Evolutionary conservation across 2,329 filamentous ascomycete genomes (phyloP), one percentile per base, ranked within the genome.

Genomic region (Diaporthe sp.): DNA sequence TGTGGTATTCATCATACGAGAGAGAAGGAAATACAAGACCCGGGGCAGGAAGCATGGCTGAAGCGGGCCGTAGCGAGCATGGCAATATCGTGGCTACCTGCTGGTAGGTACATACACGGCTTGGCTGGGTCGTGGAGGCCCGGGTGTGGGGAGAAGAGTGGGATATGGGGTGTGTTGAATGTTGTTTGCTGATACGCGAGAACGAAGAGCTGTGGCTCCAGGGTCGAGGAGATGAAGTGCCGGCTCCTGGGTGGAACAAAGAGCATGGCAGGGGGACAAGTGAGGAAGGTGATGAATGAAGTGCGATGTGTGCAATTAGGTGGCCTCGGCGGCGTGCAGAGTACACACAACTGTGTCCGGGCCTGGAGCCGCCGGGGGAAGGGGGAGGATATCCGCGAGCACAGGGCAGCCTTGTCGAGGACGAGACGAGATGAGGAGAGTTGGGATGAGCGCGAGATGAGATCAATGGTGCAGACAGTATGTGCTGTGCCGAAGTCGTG

Each of bases 371-470:
- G 37, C 39, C 39, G 59, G 61, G 61, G 42, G 28, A 65, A 15
- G 28, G 61, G 61, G 28, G 5, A 31, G 28, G 22, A 34, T 22
- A 51, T 25, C 44, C 62, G 44, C 44, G 42, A 34, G 62, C 62
- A 67, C 62, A 51, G 62, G 62, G 44, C 62, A 67, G 28, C 44
- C 62, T 53, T 53, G 62, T 39, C 62, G 44, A 51, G 44, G 28
- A 44, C 19, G 37, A 68, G 62, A 68, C 62, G 62, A 68, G 62
- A 68, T 68, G 62, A 68, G 62, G 31, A 53, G 31, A 31, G 62
- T 28, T 51, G 44, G 31, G 62, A 39, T 68, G 62, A 49, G 44
- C 61, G 42, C 8, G 25, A 65, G 42, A 65, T 67, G 61, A 51
- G 44, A n/a, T 51, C 44, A 51, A 46, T 39, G 55, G 55, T 12